Base-by-base conservation (phyloP, 2,329 filamentous ascomycete species). In the Fusarium haematococcum region DNA sequence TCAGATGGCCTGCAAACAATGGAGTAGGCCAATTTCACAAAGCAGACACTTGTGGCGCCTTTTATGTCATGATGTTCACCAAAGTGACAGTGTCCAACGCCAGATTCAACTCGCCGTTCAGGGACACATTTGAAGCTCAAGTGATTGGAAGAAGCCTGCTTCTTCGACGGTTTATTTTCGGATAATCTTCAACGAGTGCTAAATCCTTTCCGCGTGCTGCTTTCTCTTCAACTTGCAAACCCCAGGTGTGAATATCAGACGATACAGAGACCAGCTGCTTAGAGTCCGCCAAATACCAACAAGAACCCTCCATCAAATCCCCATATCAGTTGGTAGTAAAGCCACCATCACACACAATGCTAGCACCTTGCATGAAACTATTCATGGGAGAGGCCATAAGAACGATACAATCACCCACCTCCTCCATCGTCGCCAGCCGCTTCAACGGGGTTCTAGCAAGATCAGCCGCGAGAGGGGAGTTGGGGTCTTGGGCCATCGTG, bases 371-470 rank as follows among this genome's bases (percentile, higher is more conserved):
- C 79, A 90, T 86, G 74, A 85, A 90, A 65, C 87, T 89, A 65
- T 86, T 86, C 82, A 88, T 84, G 2, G 85, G 82, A 35, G 86
- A 88, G 20, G 85, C 86, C 67, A 91, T 75, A 66, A 88, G 88
- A 0, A 86, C 80, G 30, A 90, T 85, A 35, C 83, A 81, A 71
- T 91, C 88, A 0, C 86, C 87, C 70, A 91, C 85, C 79, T 91
- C 89, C 27, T 89, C 87, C 18, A 85, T 81, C 23, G 79, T 78
- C 0, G 83, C 87, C 35, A 89, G 77, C 10, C 88, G 83, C n/a
- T 83, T 80, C 56, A 89, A 71, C 0, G 88, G 86, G 5, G 86
- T 87, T 67, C 83, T 84, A 1, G 80, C 78, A 23, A 88, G 80
- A 60, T 87, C 85, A 2, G 65, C 73, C 37, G 75, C 78, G 69